phyloP scores from a whole-genome alignment of 192 early-diverging fungal genomes.

The Backusella tuberculispora region DNA sequence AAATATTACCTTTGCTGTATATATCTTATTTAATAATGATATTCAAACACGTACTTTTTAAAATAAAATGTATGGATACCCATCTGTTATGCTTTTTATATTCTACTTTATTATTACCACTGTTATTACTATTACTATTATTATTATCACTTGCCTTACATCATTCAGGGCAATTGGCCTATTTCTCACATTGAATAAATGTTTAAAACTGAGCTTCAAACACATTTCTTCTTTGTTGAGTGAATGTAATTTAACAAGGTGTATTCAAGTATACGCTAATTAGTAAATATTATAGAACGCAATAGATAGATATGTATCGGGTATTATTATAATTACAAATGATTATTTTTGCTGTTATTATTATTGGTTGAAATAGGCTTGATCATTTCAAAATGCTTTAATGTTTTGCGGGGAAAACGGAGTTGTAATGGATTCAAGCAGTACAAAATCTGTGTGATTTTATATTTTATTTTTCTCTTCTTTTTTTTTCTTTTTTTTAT shows the following conservation, averaged over 20 bases:
- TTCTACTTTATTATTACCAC: neutral
- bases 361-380: too few species aligned
- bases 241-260: too few species aligned
- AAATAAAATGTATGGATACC: neutral
- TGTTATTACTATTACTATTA: neutral
- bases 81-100: neutral
- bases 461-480: too few species aligned
- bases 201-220: slow-evolving; percentile 3
- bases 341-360: too few species aligned
- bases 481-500: neutral
- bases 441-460: slow-evolving; percentile 8
- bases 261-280: neutral
- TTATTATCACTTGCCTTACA: neutral
- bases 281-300: too few species aligned
- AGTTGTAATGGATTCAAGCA: slow-evolving; percentile 8
- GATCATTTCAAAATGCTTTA: neutral
- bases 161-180: neutral
- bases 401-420: neutral
- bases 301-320: too few species aligned
- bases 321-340: too few species aligned
- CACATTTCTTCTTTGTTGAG: neutral
- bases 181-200: neutral
- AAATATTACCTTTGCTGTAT: neutral
- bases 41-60: neutral
- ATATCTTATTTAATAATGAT: too few species aligned